Percentiles rank a stretch among this genome's conserved stretches.
Evolutionary conservation across 2,329 filamentous ascomycete species (phyloP).

Genomic region (Aspergillus neotritici): DNA sequence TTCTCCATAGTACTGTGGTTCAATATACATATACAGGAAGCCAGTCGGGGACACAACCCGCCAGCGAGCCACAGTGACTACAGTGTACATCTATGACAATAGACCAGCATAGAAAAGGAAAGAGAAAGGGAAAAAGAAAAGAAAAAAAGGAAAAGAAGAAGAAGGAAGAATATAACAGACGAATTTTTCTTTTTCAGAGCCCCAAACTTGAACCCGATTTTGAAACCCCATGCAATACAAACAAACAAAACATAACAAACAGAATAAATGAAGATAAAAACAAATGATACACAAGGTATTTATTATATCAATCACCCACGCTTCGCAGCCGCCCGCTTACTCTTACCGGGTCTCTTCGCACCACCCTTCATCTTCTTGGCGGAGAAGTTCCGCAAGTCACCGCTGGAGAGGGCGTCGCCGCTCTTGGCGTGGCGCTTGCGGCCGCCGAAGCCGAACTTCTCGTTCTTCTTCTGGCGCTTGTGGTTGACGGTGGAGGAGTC

Average conservation of each 20-base stretch:
- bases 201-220: too few relatives aligned
- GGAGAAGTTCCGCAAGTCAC: conserved; percentile 75
- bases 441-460: conserved; percentile 91
- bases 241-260: too few relatives aligned
- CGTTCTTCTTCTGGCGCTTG: conserved; percentile 90
- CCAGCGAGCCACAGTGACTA: too few relatives aligned
- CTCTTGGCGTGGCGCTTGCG: conserved; percentile 93
- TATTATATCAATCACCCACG: conserved; percentile 14
- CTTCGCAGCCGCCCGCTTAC: conserved; percentile 37
- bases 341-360: conserved; percentile 48
- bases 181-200: background rate
- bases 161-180: background rate
- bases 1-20: too few relatives aligned
- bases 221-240: too few relatives aligned
- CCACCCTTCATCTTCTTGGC: conserved; percentile 74
- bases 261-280: background rate
- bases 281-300: conserved; percentile 1
- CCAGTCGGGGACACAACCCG: too few relatives aligned
- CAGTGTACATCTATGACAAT: too few relatives aligned
- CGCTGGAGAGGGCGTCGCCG: conserved; percentile 75
- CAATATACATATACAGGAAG: too few relatives aligned
- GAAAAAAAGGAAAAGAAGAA: background rate
- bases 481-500: conserved; percentile 37
- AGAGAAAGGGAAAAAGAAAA: too few relatives aligned
- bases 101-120: too few relatives aligned